A percentile compares a stretch with the other conserved stretches of the same genome.
Evolutionary conservation across 495 filamentous ascomycete species (phyloP).

Genomic region (Trichoderma parareesei): DNA sequence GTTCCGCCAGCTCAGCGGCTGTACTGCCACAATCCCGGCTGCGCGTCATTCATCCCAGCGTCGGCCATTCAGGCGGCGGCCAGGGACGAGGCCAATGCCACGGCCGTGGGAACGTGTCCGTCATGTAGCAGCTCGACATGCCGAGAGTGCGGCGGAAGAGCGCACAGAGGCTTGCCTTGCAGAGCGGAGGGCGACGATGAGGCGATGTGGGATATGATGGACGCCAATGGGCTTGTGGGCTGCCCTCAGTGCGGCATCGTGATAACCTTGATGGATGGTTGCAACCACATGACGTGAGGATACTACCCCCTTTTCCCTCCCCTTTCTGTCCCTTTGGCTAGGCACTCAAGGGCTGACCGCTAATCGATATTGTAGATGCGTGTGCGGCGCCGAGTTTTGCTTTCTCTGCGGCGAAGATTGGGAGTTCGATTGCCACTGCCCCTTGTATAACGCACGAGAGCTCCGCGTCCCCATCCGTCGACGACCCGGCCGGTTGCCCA

Average conservation of each 20-base stretch:
- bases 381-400: background rate
- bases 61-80: constrained; percentile 19
- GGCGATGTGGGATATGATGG: constrained; percentile 5
- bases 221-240: background rate
- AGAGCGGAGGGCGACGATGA: background rate
- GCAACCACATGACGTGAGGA: constrained; percentile 2
- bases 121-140: constrained; percentile 32
- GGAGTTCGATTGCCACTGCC: background rate
- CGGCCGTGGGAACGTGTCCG: constrained; percentile 24
- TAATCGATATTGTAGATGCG: background rate
- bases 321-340: background rate
- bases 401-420: background rate
- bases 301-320: background rate
- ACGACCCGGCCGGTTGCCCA: background rate
- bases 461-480: background rate
- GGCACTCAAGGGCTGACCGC: background rate
- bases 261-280: background rate
- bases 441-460: background rate
- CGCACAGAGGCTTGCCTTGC: constrained; percentile 20
- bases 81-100: background rate
- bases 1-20: background rate
- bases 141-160: constrained; percentile 28
- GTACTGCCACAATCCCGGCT: constrained; percentile 33
- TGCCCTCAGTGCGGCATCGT: background rate
- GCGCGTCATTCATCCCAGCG: constrained; percentile 32